Percentiles rank a stretch among this genome's conserved stretches.
Conservation (phyloP, 306 rosid genomes). For the Quercus alba region DNA sequence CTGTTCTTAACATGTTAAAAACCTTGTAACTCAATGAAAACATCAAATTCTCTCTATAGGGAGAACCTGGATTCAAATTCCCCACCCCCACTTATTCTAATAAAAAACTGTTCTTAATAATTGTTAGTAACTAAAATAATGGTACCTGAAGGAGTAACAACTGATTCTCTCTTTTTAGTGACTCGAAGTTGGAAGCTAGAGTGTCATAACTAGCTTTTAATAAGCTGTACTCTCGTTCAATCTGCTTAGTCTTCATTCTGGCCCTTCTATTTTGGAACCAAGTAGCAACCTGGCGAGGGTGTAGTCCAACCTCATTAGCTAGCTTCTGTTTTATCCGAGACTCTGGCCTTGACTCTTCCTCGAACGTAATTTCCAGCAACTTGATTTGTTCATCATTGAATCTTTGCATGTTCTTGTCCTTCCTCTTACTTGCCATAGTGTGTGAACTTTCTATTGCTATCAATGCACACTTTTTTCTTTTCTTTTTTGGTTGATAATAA, state of each 20-base stretch:
- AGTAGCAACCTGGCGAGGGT: slow-evolving; percentile 81
- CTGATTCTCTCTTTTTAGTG: slow-evolving; percentile 74
- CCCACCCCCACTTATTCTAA: no score
- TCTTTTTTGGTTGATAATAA: no score
- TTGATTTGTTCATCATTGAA: slow-evolving; percentile 83
- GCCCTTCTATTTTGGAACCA: slow-evolving; percentile 98
- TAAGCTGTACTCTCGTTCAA: slow-evolving; percentile 51
- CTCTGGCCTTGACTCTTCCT: slow-evolving; percentile 76
- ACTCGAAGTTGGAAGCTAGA: slow-evolving; percentile 59
- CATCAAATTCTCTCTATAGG: background rate
- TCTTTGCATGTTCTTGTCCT: slow-evolving; percentile 56
- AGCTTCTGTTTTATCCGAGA: slow-evolving; percentile 63
- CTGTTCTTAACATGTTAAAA: background rate
- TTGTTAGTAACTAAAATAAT: background rate
- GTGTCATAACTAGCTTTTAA: slow-evolving; percentile 48
- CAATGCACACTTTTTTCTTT: background rate
- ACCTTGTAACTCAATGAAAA: no score
- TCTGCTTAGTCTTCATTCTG: slow-evolving; percentile 84
- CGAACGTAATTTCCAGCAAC: slow-evolving; percentile 63
- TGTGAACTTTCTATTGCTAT: background rate
- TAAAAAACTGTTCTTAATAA: background rate
- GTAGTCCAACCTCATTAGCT: slow-evolving; percentile 82
- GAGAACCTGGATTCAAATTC: no score
- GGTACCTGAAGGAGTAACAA: slow-evolving; percentile 61
- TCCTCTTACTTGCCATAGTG: slow-evolving; percentile 33